Percentiles rank a stretch among this genome's conserved stretches.
These are phyloP conservation scores for Cyberlindnera nakhonratchasimensis DNA, from an alignment of 805 yeast species.

Conservation along the genomic window DNA sequence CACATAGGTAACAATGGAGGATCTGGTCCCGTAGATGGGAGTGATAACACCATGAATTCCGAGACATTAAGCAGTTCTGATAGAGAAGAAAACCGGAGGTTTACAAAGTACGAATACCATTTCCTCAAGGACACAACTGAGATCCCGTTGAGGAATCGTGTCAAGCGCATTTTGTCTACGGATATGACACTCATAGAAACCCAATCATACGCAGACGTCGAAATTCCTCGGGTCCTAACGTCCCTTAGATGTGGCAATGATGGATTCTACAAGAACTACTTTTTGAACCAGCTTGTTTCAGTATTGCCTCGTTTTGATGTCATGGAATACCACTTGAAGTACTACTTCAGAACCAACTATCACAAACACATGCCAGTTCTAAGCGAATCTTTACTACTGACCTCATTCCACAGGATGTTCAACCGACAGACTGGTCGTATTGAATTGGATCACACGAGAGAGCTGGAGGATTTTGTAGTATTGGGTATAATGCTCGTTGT, in stretches of 20 bases:
- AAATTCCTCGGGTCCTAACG: conserved; percentile 11
- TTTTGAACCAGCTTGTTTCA: conserved; percentile 8
- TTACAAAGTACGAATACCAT: conserved; percentile 15
- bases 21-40: not conserved
- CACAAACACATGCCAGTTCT: conserved; percentile 18
- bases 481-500: conserved; percentile 16
- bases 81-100: conserved; percentile 4
- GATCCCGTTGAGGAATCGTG: conserved; percentile 16
- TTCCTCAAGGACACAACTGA: conserved; percentile 20
- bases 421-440: conserved; percentile 6
- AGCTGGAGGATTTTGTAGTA: conserved; percentile 17
- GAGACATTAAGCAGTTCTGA: too few relatives aligned
- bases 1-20: not conserved
- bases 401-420: conserved; percentile 14
- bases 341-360: conserved; percentile 17
- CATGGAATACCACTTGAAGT: conserved; percentile 14
- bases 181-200: conserved; percentile 6
- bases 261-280: conserved; percentile 11
- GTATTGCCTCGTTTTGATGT: conserved; percentile 12
- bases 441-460: conserved; percentile 12
- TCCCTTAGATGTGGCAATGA: conserved; percentile 13
- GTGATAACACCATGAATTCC: not conserved
- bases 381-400: conserved; percentile 4
- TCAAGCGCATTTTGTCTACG: conserved; percentile 10
- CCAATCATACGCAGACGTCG: conserved; percentile 13